phyloP scores from a whole-genome alignment of 441 rosid species.

The Bruguiera hainesii region DNA sequence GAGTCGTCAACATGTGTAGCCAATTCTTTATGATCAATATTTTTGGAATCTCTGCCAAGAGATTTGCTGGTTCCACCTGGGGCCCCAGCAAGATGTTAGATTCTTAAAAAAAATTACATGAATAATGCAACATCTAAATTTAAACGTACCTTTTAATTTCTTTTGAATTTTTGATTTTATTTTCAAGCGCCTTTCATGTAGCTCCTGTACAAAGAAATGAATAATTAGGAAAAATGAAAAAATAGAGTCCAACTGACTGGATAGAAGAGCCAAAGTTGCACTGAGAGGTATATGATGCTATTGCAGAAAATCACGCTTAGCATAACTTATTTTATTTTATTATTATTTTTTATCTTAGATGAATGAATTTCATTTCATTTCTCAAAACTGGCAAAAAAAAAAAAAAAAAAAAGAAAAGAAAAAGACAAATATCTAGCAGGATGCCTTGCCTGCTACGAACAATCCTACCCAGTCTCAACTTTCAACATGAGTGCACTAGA shows the following conservation, averaged over 20 bases:
- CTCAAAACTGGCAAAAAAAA: no score
- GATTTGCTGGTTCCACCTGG: constrained; percentile 12
- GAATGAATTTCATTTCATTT: no score
- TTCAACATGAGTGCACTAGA: no score
- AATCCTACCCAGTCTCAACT: no score
- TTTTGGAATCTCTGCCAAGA: constrained; percentile 11
- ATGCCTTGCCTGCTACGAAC: no score
- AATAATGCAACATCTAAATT: neutral
- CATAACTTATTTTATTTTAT: no score
- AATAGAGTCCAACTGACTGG: neutral
- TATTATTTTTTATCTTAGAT: no score
- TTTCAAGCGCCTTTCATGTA: constrained; percentile 23
- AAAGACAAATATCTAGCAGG: no score
- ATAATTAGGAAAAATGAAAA: neutral
- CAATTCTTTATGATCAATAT: constrained; percentile 3
- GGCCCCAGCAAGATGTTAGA: neutral
- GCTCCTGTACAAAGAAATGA: constrained; percentile 16
- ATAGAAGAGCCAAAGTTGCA: neutral
- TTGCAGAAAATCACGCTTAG: no score
- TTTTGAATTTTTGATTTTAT: constrained; percentile 20
- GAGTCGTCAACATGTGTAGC: constrained; percentile 1
- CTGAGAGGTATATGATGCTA: no score
- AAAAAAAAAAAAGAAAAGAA: no score
- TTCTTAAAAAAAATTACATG: neutral
- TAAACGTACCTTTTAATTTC: constrained; percentile 13